Conservation (phyloP, 257 asterid species). For the Gynochthodes officinalis region DNA sequence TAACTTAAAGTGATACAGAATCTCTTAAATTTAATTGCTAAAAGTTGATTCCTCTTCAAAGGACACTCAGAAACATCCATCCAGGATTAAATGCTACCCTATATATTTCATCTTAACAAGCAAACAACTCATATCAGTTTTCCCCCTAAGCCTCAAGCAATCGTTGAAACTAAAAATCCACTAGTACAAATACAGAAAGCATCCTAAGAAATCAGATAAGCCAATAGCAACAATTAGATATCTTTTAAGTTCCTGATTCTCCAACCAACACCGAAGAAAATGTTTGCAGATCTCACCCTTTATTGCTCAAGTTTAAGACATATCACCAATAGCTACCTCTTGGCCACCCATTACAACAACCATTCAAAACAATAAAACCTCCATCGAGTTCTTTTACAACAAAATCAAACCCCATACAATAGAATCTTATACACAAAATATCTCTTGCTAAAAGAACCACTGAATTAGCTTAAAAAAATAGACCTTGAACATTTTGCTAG, state of each 20-base stretch:
- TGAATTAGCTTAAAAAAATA: not conserved
- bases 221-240: not conserved
- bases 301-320: not conserved
- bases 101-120: not conserved
- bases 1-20: not conserved
- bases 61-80: not conserved
- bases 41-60: not conserved
- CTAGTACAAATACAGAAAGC: not conserved
- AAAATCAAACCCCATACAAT: not conserved
- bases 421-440: not conserved
- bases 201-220: no score
- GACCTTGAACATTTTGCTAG: not conserved
- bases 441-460: not conserved
- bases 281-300: not conserved
- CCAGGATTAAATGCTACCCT: not conserved
- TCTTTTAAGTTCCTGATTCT: not conserved
- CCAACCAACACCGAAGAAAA: not conserved
- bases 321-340: not conserved
- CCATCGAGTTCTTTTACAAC: not conserved
- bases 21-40: not conserved
- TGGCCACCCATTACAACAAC: not conserved
- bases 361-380: not conserved
- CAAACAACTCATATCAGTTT: not conserved
- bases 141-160: not conserved
- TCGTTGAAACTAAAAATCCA: not conserved